Base-by-base conservation (phyloP, 2,329 filamentous ascomycete genomes). In the Cadophora malorum region DNA sequence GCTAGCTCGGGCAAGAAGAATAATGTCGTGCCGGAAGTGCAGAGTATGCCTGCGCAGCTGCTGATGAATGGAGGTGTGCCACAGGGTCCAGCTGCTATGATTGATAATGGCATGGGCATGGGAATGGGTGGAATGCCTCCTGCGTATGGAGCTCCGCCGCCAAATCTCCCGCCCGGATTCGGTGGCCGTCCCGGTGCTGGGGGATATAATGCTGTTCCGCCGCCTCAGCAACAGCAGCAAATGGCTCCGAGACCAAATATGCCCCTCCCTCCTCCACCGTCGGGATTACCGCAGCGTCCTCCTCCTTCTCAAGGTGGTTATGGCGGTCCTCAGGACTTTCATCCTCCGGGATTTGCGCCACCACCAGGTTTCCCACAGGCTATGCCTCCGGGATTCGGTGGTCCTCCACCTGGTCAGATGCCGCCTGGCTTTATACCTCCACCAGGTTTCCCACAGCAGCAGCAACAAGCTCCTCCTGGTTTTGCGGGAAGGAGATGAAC, bases 1-100 rank as follows among this genome's bases (percentile, higher is more conserved):
- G 96, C 96, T 35, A 90, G 91, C 33, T 92, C 97, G 81, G 96
- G 94, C 67, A 95, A 95, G 81, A 95, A 94, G 78, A 93, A 97
- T 79, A 97, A 97, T 76, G 92, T 99, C 69, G 88, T 93, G 63
- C 91, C 94, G 45, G 91, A 94, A 72, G 86, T 74, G 3, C 76
- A 73, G 31, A 73, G 73, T 12, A 77, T 78, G 73, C 77, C 77
- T 45, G 76, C 80, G 19, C 74, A 77, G 65, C 78, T 80, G 67
- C 77, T 78, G 64, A 73, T 78, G 77, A 81, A 76, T 78, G 84
- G 79, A 74, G 80, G 69, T 73, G 79, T 77, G 69, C 79, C 70
- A 75, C 79, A 67, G 78, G 78, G 75, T 73, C 80, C 71, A 77
- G 76, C 69, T 81, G 80, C 76, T 76, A 79, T 82, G 67, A 78